Percentiles rank a stretch among this genome's conserved stretches.
phyloP scores from a whole-genome alignment of 2,329 filamentous ascomycete species.

The Pseudocercospora crystallina region DNA sequence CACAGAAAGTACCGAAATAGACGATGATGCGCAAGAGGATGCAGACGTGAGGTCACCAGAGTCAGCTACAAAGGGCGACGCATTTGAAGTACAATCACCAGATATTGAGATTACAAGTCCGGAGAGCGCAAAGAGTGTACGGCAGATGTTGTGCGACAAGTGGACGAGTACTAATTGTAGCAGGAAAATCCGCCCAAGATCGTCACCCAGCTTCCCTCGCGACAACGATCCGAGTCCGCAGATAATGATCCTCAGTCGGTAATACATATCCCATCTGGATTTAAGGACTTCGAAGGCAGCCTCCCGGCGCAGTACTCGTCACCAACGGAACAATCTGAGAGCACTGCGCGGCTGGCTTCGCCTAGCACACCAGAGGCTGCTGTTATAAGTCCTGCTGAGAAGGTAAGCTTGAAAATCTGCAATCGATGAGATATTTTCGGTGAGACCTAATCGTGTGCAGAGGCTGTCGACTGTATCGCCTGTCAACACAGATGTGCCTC shows the following conservation, averaged over 20 bases:
- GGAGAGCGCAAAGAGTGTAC: slow-evolving; percentile 32
- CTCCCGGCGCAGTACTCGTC: slow-evolving; percentile 15
- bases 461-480: slow-evolving; percentile 54
- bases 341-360: slow-evolving; percentile 33
- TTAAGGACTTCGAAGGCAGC: slow-evolving; percentile 66
- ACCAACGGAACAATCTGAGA: slow-evolving; percentile 24
- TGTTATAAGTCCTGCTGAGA: slow-evolving; percentile 30
- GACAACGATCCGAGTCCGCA: slow-evolving; percentile 50
- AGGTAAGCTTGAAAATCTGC: slow-evolving; percentile 22
- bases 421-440: too few species aligned
- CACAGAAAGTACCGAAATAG: slow-evolving; percentile 79
- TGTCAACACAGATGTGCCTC: slow-evolving; percentile 71
- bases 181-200: slow-evolving; percentile 44
- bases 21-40: slow-evolving; percentile 71
- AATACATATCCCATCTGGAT: slow-evolving; percentile 85
- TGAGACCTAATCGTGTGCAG: too few species aligned
- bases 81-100: slow-evolving; percentile 27
- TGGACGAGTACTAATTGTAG: slow-evolving; percentile 11
- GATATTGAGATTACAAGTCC: slow-evolving; percentile 37
- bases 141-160: slow-evolving; percentile 28
- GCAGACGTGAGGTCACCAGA: slow-evolving; percentile 35
- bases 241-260: slow-evolving; percentile 84
- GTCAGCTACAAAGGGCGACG: slow-evolving; percentile 11
- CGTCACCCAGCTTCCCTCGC: slow-evolving; percentile 44
- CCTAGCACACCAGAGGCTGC: slow-evolving; percentile 37